Percentiles rank a stretch among this genome's conserved stretches.
Evolutionary conservation across 2,329 filamentous ascomycete species (phyloP).

Genomic region (Claviceps citrina): DNA sequence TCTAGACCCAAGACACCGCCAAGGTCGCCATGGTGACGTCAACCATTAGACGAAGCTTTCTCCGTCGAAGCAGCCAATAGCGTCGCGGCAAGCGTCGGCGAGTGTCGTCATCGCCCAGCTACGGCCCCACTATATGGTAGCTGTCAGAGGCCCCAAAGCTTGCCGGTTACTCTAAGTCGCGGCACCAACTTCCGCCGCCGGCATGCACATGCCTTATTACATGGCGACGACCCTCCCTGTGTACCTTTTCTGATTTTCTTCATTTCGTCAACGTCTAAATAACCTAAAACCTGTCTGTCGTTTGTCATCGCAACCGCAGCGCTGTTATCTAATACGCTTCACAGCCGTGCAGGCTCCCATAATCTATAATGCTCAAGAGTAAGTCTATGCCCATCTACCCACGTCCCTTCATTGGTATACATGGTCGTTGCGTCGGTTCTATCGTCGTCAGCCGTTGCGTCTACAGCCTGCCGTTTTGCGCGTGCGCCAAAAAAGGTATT

Average conservation of each 20-base stretch:
- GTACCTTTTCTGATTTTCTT: background rate
- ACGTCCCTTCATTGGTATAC: too few relatives aligned
- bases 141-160: too few relatives aligned
- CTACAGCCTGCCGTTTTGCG: too few relatives aligned
- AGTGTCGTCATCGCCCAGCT: constrained; percentile 10
- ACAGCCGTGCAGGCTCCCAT: constrained; percentile 1
- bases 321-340: background rate
- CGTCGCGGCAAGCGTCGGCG: background rate
- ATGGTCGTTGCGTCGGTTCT: too few relatives aligned
- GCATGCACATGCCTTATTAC: background rate
- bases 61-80: background rate
- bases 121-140: constrained; percentile 5
- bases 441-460: too few relatives aligned
- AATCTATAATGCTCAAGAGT: constrained; percentile 9
- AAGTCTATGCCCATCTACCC: too few relatives aligned
- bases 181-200: background rate
- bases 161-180: too few relatives aligned
- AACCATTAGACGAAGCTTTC: background rate
- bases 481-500: too few relatives aligned
- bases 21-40: constrained; percentile 1
- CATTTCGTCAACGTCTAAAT: background rate
- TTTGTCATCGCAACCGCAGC: too few relatives aligned
- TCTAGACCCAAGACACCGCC: too few relatives aligned
- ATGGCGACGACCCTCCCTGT: background rate
- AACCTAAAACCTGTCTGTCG: background rate